Evolutionary conservation across 306 rosid genomes (phyloP).

Genomic region (Datisca glomerata): DNA sequence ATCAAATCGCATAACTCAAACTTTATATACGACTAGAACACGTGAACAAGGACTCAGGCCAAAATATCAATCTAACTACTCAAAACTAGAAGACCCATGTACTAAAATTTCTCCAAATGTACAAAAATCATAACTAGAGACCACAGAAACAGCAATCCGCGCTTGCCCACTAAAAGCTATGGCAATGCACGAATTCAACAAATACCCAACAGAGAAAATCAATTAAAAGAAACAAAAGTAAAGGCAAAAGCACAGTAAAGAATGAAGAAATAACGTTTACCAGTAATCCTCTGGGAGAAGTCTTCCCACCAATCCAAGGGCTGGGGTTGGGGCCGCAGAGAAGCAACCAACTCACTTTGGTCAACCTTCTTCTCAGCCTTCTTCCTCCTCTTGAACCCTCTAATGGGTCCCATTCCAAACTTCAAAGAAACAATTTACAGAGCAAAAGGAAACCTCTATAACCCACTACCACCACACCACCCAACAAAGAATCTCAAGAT

Average conservation of each 20-base stretch:
- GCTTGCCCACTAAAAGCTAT: conserved; percentile 6
- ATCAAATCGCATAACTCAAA: not conserved
- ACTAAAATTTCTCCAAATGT: conserved; percentile 16
- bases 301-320: conserved; percentile 83
- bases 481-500: conserved; percentile 18
- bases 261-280: conserved; percentile 16
- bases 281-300: conserved; percentile 65
- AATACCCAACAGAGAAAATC: conserved; percentile 5
- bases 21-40: not conserved
- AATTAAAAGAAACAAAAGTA: conserved; percentile 4
- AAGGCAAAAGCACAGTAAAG: conserved; percentile 2
- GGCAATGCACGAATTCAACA: conserved; percentile 16
- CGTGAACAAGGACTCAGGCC: not conserved
- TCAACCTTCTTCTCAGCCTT: conserved; percentile 44
- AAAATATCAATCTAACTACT: conserved; percentile 7
- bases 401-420: conserved; percentile 69
- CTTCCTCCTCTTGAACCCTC: conserved; percentile 73
- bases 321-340: conserved; percentile 30
- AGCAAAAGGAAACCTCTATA: not conserved
- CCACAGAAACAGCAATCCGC: conserved; percentile 14
- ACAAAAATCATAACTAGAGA: conserved; percentile 11
- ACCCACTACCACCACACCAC: conserved; percentile 13
- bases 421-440: conserved; percentile 11
- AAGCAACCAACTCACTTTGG: conserved; percentile 38
- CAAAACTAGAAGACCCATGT: conserved; percentile 23